phyloP scores from a whole-genome alignment of 192 early-diverging fungal species.

The Linnemannia zychae region DNA sequence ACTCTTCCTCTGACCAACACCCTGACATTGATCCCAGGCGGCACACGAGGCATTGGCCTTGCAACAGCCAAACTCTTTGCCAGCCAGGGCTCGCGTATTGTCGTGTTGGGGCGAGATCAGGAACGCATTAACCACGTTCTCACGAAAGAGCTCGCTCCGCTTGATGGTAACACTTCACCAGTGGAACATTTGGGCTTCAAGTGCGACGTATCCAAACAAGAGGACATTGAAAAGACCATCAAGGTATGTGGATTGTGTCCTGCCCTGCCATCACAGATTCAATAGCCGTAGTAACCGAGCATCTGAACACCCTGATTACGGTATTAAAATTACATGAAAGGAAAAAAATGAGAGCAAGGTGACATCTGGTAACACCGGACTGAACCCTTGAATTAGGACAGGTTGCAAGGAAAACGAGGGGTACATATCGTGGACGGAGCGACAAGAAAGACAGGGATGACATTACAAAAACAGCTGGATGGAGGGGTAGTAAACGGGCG shows the following conservation, averaged over 20 bases:
- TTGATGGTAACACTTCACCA: constrained; percentile 32
- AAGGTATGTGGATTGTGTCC: constrained; percentile 45
- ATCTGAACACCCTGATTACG: constrained; percentile 10
- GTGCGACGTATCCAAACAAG: constrained; percentile 61
- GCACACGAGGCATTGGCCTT: constrained; percentile 84
- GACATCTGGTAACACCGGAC: background rate
- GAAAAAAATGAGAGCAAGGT: background rate
- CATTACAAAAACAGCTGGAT: background rate
- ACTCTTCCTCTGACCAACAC: constrained; percentile 31
- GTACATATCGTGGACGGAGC: background rate
- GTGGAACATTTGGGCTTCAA: constrained; percentile 46
- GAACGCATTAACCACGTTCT: constrained; percentile 51
- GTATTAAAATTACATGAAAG: background rate
- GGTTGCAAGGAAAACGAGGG: background rate
- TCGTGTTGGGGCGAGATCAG: constrained; percentile 68
- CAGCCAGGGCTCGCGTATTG: constrained; percentile 63
- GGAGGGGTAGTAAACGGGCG: background rate
- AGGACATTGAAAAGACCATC: constrained; percentile 50
- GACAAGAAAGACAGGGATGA: background rate
- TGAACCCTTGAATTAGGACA: background rate
- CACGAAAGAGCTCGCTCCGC: constrained; percentile 19
- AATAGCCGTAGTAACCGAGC: background rate
- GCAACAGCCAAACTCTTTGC: constrained; percentile 76
- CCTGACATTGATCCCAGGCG: constrained; percentile 71
- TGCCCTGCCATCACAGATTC: background rate